A percentile compares a stretch with the other conserved stretches of the same genome.
phyloP scores from a whole-genome alignment of 805 yeast species.

The Wickerhamiella allomyrinae region DNA sequence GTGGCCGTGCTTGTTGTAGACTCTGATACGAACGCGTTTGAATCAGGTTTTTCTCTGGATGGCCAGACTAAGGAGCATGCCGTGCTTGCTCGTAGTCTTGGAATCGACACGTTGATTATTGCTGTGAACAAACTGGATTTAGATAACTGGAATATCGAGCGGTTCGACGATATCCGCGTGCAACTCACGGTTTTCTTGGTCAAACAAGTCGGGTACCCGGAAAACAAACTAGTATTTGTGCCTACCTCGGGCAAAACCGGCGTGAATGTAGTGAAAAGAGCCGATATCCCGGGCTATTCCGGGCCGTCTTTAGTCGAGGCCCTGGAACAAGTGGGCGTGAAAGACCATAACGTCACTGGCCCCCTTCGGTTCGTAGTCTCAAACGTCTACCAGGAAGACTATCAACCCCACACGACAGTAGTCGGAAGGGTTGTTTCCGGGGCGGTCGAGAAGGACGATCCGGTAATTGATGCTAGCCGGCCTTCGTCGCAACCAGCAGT shows the following conservation, averaged over 20 bases:
- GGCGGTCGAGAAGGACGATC: constrained; percentile 53
- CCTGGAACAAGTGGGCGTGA: constrained; percentile 14
- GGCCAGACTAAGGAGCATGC: constrained; percentile 77
- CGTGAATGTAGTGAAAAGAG: constrained; percentile 41
- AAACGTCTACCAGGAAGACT: constrained; percentile 42
- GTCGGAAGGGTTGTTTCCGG: constrained; percentile 61
- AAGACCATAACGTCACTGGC: constrained; percentile 9
- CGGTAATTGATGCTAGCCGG: constrained; percentile 31
- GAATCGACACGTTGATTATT: constrained; percentile 45
- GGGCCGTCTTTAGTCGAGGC: constrained; percentile 32
- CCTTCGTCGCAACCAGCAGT: constrained; percentile 31
- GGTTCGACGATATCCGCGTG: constrained; percentile 37
- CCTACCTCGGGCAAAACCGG: constrained; percentile 64
- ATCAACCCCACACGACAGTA: constrained; percentile 36
- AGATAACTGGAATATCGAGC: constrained; percentile 38
- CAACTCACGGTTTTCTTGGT: constrained; percentile 39
- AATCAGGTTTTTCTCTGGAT: constrained; percentile 47
- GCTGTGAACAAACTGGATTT: constrained; percentile 62
- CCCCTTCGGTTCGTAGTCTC: constrained; percentile 44
- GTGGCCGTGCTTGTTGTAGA: constrained; percentile 61
- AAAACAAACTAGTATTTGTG: constrained; percentile 32
- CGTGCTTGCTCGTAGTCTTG: constrained; percentile 49
- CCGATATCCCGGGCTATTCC: constrained; percentile 22
- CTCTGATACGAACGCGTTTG: constrained; percentile 50
- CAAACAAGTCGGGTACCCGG: constrained; percentile 36